Evolutionary conservation across 805 yeast genomes (phyloP).

Genomic region (Suhomyces sp.): DNA sequence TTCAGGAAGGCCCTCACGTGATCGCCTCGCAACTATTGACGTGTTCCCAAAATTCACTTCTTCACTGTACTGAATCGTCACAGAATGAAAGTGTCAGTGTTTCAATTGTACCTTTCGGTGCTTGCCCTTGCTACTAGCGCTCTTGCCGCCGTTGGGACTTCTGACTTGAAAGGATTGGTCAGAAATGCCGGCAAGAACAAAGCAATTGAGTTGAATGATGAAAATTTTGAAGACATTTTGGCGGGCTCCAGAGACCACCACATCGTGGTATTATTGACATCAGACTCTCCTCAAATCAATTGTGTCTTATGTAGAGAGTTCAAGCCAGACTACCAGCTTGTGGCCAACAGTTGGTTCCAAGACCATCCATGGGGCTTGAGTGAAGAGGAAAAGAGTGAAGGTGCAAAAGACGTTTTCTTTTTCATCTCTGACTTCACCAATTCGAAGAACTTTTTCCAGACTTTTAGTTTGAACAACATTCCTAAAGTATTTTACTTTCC

Average conservation of each 20-base stretch:
- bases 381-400: constrained; percentile 19
- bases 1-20: not conserved
- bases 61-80: not conserved
- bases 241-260: constrained; percentile 68
- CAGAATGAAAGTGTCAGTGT: not conserved
- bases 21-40: not conserved
- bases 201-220: constrained; percentile 42
- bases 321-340: constrained; percentile 57
- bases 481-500: constrained; percentile 69
- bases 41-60: not conserved
- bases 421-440: constrained; percentile 70
- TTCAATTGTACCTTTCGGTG: constrained; percentile 8
- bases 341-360: constrained; percentile 57
- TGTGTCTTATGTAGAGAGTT: constrained; percentile 73
- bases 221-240: constrained; percentile 54
- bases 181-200: constrained; percentile 15
- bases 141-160: constrained; percentile 21
- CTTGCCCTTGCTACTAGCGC: constrained; percentile 13
- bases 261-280: constrained; percentile 66
- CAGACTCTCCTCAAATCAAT: constrained; percentile 68
- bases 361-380: constrained; percentile 50
- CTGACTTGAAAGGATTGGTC: constrained; percentile 19
- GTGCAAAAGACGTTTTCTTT: constrained; percentile 49
- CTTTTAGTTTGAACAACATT: constrained; percentile 61
- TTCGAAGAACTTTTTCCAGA: constrained; percentile 50